Base-by-base conservation (phyloP, 306 rosid genomes). In the Cucurbita pepo region DNA sequence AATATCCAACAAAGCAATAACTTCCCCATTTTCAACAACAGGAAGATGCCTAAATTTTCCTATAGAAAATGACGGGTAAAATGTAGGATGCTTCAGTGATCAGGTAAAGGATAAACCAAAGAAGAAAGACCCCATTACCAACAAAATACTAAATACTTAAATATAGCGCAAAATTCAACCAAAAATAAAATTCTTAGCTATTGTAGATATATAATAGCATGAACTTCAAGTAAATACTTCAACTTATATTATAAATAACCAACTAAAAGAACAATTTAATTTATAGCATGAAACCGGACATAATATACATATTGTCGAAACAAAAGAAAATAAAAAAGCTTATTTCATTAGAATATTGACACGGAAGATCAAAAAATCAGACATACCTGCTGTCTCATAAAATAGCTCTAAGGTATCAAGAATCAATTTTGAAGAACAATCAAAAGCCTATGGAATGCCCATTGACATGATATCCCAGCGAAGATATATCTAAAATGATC, bases 31-130 rank as follows among this genome's bases (percentile, higher is more conserved):
- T 82, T 94, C 97, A 58, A 94, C 98, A 21, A 94, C 98, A 36
- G 98, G 97, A 47, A 94, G 98, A 78, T 94, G 98, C 82, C 98
- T 89, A 77, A 94, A 94, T 85, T 89, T 94, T 57, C 98, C 97
- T 94, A 80, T 82, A 70, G 75, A 71, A 69, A 72, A 43, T 18
- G 37, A 18, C 21, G 19, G 14, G 67, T 21, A 56, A 67, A 78
- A 75, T 54, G 37, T 30, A 47, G 16, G 30, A 22, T 13, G 71
- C 71, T 66, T 66, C 21, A 21, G 55, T 66, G 55, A 45, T 64
- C 19, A 66, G 72, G 18, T 43, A 10, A 41, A 41, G 43, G 34
- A 30, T 30, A 30, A 30, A 30, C 34, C 34, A 36, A 37, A 61
- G 22, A 16, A 47, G 69, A 15, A 61, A 14, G 47, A 7, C 10